Conservation (phyloP, 306 rosid genomes). For the barrel medic (Medicago truncatula) region DNA sequence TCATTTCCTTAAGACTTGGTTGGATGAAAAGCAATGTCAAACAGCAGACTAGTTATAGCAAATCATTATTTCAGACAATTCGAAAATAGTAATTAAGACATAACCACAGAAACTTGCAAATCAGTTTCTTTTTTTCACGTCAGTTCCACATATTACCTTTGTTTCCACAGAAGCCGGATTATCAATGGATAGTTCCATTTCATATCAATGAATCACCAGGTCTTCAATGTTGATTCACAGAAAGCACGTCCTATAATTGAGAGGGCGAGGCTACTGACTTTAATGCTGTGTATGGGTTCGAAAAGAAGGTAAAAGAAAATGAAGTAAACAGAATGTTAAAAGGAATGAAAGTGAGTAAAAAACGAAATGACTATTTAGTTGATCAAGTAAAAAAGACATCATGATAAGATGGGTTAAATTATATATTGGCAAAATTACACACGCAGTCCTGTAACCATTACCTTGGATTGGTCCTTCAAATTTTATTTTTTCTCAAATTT, state of each 20-base stretch:
- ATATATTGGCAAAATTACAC: too few species aligned
- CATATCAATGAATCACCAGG: neutral
- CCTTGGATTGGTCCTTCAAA: too few species aligned
- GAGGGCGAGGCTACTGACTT: neutral
- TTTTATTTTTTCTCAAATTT: too few species aligned
- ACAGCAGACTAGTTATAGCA: neutral
- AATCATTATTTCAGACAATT: neutral
- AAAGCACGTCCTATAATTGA: neutral
- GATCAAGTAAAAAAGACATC: too few species aligned
- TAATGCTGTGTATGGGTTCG: too few species aligned
- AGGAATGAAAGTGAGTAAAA: too few species aligned
- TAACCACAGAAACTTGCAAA: neutral
- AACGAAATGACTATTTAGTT: too few species aligned
- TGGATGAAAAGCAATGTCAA: slow-evolving; percentile 2
- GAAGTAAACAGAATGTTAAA: too few species aligned
- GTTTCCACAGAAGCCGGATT: neutral
- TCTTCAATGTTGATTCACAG: neutral
- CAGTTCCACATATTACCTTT: neutral
- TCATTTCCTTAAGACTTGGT: neutral
- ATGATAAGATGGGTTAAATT: too few species aligned
- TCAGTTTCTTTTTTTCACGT: neutral
- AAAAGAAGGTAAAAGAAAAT: too few species aligned
- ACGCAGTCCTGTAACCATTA: too few species aligned
- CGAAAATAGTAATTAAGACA: neutral
- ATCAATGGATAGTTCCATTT: neutral